phyloP scores from a whole-genome alignment of 2,329 filamentous ascomycete species.

The Clonostachys rosea region DNA sequence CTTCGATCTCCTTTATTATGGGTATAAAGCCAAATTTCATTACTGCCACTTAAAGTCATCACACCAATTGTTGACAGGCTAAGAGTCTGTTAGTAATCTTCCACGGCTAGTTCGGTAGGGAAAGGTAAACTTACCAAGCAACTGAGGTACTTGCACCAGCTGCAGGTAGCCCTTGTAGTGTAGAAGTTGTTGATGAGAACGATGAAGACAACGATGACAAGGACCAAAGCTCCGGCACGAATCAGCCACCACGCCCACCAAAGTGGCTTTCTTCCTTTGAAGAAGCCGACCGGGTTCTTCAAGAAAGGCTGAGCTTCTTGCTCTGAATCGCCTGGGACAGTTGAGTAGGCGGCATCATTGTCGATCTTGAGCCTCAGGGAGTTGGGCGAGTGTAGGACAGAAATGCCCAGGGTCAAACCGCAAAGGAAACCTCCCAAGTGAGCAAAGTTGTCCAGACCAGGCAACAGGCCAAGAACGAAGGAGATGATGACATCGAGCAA shows the following conservation, averaged over 20 bases:
- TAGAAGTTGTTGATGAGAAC: conserved; percentile 91
- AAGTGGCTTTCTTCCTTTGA: conserved; percentile 84
- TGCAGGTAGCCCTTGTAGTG: conserved; percentile 65
- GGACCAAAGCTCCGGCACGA: conserved; percentile 70
- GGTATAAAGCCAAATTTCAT: background rate
- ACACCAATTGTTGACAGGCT: conserved; percentile 67
- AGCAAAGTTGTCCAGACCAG: conserved; percentile 93
- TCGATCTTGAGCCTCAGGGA: conserved; percentile 71
- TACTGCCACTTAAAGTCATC: conserved; percentile 31
- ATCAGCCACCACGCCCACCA: conserved; percentile 99
- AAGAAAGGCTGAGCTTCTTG: conserved; percentile 49
- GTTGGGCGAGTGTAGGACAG: conserved; percentile 83
- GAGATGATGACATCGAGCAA: conserved; percentile 81
- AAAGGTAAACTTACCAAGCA: conserved; percentile 68
- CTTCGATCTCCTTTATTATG: background rate
- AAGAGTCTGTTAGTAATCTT: conserved; percentile 11
- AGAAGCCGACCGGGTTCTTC: conserved; percentile 69
- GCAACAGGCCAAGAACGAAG: conserved; percentile 86
- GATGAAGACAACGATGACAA: conserved; percentile 82
- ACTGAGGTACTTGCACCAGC: conserved; percentile 93
- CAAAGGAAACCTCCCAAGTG: conserved; percentile 96
- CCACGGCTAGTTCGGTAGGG: background rate
- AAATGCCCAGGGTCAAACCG: conserved; percentile 83
- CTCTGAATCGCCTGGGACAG: conserved; percentile 49
- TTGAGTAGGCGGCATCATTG: conserved; percentile 60